Percentiles rank a stretch among this genome's conserved stretches.
Evolutionary conservation across 495 filamentous ascomycete species (phyloP).

Genomic region (Hypoxylon cercidicola): DNA sequence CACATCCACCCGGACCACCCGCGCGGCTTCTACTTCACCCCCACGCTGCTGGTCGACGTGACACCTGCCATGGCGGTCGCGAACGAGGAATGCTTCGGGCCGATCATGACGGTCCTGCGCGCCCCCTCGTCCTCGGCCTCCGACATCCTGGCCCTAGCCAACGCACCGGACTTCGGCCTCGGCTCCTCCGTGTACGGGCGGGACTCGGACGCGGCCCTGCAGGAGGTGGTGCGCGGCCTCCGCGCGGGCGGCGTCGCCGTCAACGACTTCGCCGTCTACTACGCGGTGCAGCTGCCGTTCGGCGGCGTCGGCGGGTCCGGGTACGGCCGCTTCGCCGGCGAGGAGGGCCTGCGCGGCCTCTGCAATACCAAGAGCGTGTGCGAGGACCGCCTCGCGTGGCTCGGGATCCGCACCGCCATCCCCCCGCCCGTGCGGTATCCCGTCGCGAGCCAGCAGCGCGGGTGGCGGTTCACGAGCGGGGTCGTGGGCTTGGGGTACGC

Average conservation of each 20-base stretch:
- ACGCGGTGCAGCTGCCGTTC: conserved; percentile 93
- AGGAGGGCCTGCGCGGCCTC: conserved; percentile 83
- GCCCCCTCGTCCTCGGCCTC: conserved; percentile 61
- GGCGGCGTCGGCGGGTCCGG: conserved; percentile 87
- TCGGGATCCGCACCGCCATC: conserved; percentile 76
- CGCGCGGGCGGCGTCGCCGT: conserved; percentile 89
- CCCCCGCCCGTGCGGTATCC: conserved; percentile 84
- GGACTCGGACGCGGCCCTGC: conserved; percentile 53
- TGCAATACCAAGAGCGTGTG: conserved; percentile 91
- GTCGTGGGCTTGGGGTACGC: conserved; percentile 67
- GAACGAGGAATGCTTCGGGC: conserved; percentile 90
- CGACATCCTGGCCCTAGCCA: conserved; percentile 76
- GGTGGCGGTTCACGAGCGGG: conserved; percentile 66
- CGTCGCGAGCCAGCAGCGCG: conserved; percentile 63
- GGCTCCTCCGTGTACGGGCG: conserved; percentile 85
- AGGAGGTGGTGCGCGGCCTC: conserved; percentile 69
- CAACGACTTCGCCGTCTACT: conserved; percentile 93
- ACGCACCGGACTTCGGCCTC: conserved; percentile 79
- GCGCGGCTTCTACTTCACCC: conserved; percentile 88
- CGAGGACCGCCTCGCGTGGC: conserved; percentile 71
- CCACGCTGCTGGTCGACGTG: conserved; percentile 90
- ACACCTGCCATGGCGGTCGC: conserved; percentile 82
- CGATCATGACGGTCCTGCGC: conserved; percentile 85
- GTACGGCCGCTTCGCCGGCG: conserved; percentile 92
- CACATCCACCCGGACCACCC: conserved; percentile 74